Percentiles rank a stretch among this genome's conserved stretches.
Conservation (phyloP, 2,329 filamentous ascomycete genomes). For the Talaromyces sp. region DNA sequence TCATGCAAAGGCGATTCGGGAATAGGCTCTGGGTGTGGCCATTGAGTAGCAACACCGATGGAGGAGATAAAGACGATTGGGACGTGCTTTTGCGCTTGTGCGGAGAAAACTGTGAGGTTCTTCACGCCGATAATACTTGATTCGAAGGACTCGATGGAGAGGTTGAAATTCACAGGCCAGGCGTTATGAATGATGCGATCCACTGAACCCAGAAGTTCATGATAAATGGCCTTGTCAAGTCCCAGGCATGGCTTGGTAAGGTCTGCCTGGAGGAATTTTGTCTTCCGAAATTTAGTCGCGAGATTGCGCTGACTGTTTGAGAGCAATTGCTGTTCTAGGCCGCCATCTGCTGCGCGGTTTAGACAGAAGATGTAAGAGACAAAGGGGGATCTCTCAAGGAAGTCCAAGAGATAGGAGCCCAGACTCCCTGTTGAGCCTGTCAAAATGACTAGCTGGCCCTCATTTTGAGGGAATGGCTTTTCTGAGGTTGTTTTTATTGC, state of each 20-base stretch:
- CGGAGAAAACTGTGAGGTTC: not conserved
- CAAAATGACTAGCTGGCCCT: not conserved
- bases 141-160: not conserved
- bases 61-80: not conserved
- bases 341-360: not conserved
- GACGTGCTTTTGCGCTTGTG: not conserved
- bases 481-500: not conserved
- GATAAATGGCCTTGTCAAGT: not conserved
- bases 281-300: not conserved
- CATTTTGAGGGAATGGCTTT: not conserved
- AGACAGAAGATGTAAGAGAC: not conserved
- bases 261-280: not conserved
- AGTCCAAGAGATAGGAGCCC: not conserved
- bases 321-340: not conserved
- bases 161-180: not conserved
- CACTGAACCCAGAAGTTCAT: not conserved
- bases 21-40: not conserved
- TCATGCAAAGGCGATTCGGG: not conserved
- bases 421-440: not conserved
- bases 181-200: not conserved
- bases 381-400: not conserved
- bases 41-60: not conserved
- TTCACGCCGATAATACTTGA: not conserved
- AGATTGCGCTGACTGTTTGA: not conserved
- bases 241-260: not conserved